These are phyloP conservation scores for Metschnikowia vanudenii DNA, from an alignment of 805 yeast genomes.

Conservation along the genomic window DNA sequence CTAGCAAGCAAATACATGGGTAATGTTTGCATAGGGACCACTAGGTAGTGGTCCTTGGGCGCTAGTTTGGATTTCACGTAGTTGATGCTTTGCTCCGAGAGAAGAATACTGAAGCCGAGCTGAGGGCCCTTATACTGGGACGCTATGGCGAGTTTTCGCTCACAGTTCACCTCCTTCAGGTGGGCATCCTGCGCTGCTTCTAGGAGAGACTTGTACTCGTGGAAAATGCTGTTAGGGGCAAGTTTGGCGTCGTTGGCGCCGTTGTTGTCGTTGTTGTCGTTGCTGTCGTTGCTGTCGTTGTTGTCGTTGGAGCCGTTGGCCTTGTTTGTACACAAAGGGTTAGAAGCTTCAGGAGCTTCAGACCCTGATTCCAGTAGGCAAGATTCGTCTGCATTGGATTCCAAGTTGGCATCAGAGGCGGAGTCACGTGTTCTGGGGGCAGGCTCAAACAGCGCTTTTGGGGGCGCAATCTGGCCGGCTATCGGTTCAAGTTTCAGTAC, in stretches of 20 bases:
- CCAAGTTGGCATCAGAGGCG: background rate
- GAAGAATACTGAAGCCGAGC: constrained; percentile 14
- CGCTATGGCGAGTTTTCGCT: background rate
- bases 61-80: constrained; percentile 10
- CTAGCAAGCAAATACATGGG: constrained; percentile 21
- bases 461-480: background rate
- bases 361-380: background rate
- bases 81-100: constrained; percentile 12
- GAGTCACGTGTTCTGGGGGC: background rate
- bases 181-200: constrained; percentile 4
- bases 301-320: background rate
- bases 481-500: constrained; percentile 9
- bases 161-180: background rate
- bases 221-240: constrained; percentile 4
- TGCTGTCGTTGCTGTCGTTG: background rate
- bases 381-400: constrained; percentile 3
- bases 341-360: background rate
- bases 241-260: background rate
- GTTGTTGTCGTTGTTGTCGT: background rate
- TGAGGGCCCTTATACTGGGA: constrained; percentile 17
- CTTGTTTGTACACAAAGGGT: background rate
- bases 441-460: background rate
- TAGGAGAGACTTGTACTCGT: constrained; percentile 13
- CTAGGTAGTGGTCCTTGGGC: constrained; percentile 11
- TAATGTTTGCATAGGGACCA: constrained; percentile 16